These are phyloP conservation scores for Scytalidium lignicola DNA, from an alignment of 2,329 filamentous ascomycete species.

Conservation along the genomic window DNA sequence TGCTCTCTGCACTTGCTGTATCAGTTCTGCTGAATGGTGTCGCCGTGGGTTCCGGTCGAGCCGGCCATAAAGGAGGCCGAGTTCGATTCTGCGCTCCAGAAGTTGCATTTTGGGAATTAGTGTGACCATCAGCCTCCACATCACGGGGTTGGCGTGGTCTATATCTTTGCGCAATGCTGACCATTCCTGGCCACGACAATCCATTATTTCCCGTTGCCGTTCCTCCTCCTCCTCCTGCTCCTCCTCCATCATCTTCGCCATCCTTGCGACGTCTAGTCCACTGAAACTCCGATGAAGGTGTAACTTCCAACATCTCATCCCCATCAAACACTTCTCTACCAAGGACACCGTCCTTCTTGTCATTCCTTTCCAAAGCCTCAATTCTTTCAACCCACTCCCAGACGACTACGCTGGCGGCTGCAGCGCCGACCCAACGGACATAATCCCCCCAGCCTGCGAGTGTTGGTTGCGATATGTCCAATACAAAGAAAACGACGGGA, in stretches of 20 bases:
- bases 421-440: slow-evolving; percentile 70
- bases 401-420: slow-evolving; percentile 71
- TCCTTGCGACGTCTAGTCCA: slow-evolving; percentile 29
- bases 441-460: slow-evolving; percentile 73
- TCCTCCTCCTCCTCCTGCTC: slow-evolving; percentile 10
- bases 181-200: slow-evolving; percentile 39
- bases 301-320: slow-evolving; percentile 67
- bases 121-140: slow-evolving; percentile 13
- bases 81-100: slow-evolving; percentile 9
- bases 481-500: slow-evolving; percentile 69
- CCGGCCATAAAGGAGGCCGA: slow-evolving; percentile 39
- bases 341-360: slow-evolving; percentile 67
- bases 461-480: slow-evolving; percentile 65
- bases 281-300: slow-evolving; percentile 49
- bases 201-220: slow-evolving; percentile 17
- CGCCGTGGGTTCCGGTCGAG: slow-evolving; percentile 47
- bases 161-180: slow-evolving; percentile 21
- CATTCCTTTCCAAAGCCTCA: slow-evolving; percentile 66
- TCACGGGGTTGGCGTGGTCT: slow-evolving; percentile 15
- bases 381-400: slow-evolving; percentile 80
- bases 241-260: slow-evolving; percentile 21
- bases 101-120: background rate
- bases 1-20: slow-evolving; percentile 59
- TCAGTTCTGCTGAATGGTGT: slow-evolving; percentile 58
- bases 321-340: slow-evolving; percentile 69